Conservation (phyloP, 2,329 filamentous ascomycete species). For the Capronia americana region DNA sequence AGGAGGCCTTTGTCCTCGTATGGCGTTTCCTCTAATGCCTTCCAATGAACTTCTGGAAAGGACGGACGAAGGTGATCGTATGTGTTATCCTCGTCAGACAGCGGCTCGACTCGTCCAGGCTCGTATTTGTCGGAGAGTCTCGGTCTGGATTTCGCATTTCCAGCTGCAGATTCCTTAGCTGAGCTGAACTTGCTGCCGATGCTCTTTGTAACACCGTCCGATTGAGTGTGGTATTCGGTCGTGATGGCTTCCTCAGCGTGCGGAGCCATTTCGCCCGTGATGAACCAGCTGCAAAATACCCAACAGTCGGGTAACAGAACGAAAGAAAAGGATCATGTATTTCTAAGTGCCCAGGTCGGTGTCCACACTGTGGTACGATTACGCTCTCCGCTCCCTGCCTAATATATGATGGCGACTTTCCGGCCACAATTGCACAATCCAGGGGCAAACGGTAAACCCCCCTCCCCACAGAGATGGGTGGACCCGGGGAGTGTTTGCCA, state of each 20-base stretch:
- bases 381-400: background rate
- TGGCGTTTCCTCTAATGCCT: constrained; percentile 54
- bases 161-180: background rate
- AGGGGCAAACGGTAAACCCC: constrained; percentile 12
- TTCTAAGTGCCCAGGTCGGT: background rate
- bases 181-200: background rate
- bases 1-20: constrained; percentile 62
- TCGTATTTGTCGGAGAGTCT: constrained; percentile 45
- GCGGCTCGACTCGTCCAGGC: constrained; percentile 56
- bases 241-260: constrained; percentile 27
- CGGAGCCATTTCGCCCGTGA: constrained; percentile 20
- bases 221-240: constrained; percentile 12
- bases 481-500: background rate
- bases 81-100: constrained; percentile 57
- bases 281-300: background rate
- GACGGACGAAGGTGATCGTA: constrained; percentile 60
- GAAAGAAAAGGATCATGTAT: background rate
- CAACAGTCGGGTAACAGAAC: background rate
- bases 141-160: background rate
- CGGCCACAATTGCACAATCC: constrained; percentile 23
- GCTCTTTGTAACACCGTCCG: background rate
- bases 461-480: background rate
- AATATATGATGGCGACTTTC: constrained; percentile 8
- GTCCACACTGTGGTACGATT: background rate
- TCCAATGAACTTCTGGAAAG: constrained; percentile 62